Evolutionary conservation across 768 basidiomycete genomes (phyloP).

Genomic region (Mycena haematopus): DNA sequence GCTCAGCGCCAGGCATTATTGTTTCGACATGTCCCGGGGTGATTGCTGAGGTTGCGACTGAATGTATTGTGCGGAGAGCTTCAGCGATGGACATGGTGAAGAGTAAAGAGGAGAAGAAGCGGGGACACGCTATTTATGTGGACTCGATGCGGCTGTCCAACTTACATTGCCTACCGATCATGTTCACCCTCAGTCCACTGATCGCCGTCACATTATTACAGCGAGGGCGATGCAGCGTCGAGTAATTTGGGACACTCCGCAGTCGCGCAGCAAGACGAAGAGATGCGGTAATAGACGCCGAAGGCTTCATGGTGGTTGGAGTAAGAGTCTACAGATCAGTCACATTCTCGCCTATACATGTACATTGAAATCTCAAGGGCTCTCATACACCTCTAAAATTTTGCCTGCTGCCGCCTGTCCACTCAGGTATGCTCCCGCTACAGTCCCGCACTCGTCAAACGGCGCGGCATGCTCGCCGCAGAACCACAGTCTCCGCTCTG

Average conservation of each 20-base stretch:
- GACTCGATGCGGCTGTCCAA: not conserved
- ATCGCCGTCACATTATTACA: not conserved
- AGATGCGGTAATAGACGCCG: not conserved
- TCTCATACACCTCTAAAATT: conserved; percentile 15
- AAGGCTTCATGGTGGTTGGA: conserved; percentile 16
- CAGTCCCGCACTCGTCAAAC: conserved; percentile 32
- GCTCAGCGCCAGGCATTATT: conserved; percentile 27
- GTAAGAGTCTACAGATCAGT: not conserved
- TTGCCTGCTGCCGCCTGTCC: conserved; percentile 26
- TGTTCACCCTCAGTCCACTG: not conserved
- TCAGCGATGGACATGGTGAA: conserved; percentile 26
- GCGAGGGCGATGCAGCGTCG: not conserved
- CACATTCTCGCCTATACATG: no score
- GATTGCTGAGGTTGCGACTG: conserved; percentile 53
- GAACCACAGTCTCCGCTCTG: conserved; percentile 29
- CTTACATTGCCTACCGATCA: not conserved
- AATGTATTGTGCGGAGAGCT: conserved; percentile 51
- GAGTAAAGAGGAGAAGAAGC: not conserved
- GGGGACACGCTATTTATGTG: conserved; percentile 4
- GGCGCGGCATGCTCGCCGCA: conserved; percentile 32
- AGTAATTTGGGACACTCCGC: not conserved
- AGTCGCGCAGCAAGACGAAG: conserved; percentile 10
- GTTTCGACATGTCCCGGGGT: conserved; percentile 56
- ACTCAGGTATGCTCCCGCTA: conserved; percentile 30
- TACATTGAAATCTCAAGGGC: not conserved